Evolutionary conservation across 352 stramenopile species (phyloP), one percentile per base, ranked within the genome.

Genomic region (Blastocystis sp.): DNA sequence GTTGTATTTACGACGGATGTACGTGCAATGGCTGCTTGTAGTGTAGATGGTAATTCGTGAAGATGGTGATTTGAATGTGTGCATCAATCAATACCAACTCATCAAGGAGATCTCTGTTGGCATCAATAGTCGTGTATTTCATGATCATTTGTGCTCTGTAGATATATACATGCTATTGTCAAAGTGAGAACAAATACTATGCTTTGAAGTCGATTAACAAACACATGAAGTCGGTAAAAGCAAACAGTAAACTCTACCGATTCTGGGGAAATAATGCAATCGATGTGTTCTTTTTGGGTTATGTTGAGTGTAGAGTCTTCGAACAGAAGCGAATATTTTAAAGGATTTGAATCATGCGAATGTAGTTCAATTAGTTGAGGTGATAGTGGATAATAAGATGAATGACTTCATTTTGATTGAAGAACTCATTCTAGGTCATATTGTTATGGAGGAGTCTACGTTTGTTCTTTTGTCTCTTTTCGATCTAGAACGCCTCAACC

Each of bases 301-400:
- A 43, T 70, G 1, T 70, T 26, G 29, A 45, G 15, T 34, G 23
- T 26, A 43, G 23, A 70, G 37, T 79, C 29, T 84, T 23, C 73
- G 73, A 29, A 93, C 93, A 11, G 94, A 96, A 89, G 93, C 96
- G 18, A 94, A 93, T 8, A 96, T 96, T 82, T 95, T 96, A 93
- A 96, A 95, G 90, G 95, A 95, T 64, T 91, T 96, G 11, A 95
- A 94, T 87, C 93, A 96, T 77, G 92, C 90, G 41, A 96, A 96
- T 79, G 93, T 96, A 20, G 94, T 96, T 66, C 92, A 94, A 87
- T 92, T 96, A 53, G 92, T 96, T 11, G 94, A 96, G 88, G 93
- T 95, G 4, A 96, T 96, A 29, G 94, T 95, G 68, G 94, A 96
- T 55, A 84, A 84, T 43, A 64, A 45, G 37, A 84, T 84, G 73